These are phyloP conservation scores for Hanseniaspora occidentalis DNA, from an alignment of 805 yeast species.

Conservation along the genomic window DNA sequence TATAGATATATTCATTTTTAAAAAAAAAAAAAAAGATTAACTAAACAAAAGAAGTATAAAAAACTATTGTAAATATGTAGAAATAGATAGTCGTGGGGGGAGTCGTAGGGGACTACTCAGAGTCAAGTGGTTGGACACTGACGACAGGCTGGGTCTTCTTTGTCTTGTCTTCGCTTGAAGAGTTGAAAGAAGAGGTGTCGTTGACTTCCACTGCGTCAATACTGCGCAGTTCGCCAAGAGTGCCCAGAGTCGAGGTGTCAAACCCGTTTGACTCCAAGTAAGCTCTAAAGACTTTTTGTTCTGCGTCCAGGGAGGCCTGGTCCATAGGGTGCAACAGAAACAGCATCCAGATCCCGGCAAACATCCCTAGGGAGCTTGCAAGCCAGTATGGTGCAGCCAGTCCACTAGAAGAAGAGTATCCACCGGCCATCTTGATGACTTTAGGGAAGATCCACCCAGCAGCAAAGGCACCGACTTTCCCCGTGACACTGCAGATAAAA, in stretches of 20 bases:
- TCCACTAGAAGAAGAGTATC: slow-evolving; percentile 23
- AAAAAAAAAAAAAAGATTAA: too few species aligned
- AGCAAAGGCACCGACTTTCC: slow-evolving; percentile 86
- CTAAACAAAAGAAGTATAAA: too few species aligned
- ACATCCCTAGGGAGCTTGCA: slow-evolving; percentile 35
- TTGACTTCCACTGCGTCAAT: too few species aligned
- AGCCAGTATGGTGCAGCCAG: slow-evolving; percentile 11
- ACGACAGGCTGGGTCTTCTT: too few species aligned
- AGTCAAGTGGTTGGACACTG: too few species aligned
- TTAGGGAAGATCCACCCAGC: slow-evolving; percentile 85
- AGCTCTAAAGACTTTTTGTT: slow-evolving; percentile 58
- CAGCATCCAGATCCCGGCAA: slow-evolving; percentile 32
- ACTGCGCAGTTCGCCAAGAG: too few species aligned
- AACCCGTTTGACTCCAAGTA: slow-evolving; percentile 60
- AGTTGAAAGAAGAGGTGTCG: too few species aligned
- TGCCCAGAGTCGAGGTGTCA: slow-evolving; percentile 33
- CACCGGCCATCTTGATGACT: slow-evolving; percentile 48
- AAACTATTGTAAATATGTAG: too few species aligned
- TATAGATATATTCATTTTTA: too few species aligned
- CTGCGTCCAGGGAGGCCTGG: slow-evolving; percentile 69
- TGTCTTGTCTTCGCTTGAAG: too few species aligned
- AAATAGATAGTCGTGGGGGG: too few species aligned
- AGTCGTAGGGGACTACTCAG: too few species aligned
- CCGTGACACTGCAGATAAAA: slow-evolving; percentile 83
- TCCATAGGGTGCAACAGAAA: slow-evolving; percentile 55